Evolutionary conservation across 78 protist species (phyloP).

Genomic region (Chrysochromulina parva): DNA sequence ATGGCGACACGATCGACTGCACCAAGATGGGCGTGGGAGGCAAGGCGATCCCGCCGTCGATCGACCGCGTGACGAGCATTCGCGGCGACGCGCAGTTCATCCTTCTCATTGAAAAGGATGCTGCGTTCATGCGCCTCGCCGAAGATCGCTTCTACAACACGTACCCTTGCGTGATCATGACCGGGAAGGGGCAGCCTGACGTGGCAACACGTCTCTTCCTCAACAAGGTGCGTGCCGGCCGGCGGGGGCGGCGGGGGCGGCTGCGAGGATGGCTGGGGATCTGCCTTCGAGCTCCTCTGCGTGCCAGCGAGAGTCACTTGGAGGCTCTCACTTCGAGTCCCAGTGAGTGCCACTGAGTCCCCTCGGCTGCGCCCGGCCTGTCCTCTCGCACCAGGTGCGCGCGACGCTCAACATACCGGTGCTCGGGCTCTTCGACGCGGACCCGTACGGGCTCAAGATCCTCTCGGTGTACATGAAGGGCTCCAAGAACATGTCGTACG

Average conservation of each 20-base stretch:
- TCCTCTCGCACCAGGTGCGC: neutral
- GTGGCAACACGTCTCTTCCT: conserved; percentile 65
- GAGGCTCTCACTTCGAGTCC: neutral
- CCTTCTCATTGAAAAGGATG: conserved; percentile 68
- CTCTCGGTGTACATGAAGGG: conserved; percentile 67
- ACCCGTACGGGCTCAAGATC: conserved; percentile 73
- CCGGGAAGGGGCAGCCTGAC: conserved; percentile 79
- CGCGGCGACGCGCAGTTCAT: conserved; percentile 68
- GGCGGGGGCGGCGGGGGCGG: too few relatives aligned
- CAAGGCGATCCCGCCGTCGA: conserved; percentile 68
- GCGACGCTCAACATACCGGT: conserved; percentile 56
- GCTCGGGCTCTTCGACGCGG: conserved; percentile 68
- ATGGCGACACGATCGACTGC: conserved; percentile 73
- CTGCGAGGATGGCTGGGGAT: neutral
- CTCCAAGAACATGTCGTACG: conserved; percentile 75
- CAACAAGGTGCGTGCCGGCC: neutral
- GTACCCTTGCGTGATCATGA: conserved; percentile 64
- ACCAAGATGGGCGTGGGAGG: conserved; percentile 73
- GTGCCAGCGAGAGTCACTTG: too few relatives aligned
- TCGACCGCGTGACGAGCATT: conserved; percentile 57
- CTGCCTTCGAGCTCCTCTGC: neutral
- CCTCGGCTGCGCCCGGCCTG: neutral
- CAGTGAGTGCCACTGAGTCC: neutral
- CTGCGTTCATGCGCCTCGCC: conserved; percentile 71
- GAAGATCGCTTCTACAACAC: conserved; percentile 74